Percentiles rank a stretch among this genome's conserved stretches.
Evolutionary conservation across 2,329 filamentous ascomycete genomes (phyloP).

Genomic region (Scedosporium minutisporum): DNA sequence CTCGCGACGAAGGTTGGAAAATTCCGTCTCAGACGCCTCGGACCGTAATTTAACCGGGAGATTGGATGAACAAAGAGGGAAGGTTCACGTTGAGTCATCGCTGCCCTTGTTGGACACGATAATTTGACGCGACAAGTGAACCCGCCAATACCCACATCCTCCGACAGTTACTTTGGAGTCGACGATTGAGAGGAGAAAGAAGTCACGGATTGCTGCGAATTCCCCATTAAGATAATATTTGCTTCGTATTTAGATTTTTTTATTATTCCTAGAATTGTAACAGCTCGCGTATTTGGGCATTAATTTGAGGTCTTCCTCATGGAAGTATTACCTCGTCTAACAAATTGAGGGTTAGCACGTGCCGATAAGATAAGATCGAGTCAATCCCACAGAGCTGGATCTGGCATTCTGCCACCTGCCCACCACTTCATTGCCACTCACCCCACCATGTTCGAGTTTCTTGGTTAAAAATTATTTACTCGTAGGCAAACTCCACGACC

Average conservation of each 20-base stretch:
- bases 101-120: too few relatives aligned
- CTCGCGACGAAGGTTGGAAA: neutral
- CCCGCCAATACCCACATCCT: too few relatives aligned
- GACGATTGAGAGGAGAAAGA: too few relatives aligned
- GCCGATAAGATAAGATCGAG: slow-evolving; percentile 3
- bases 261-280: too few relatives aligned
- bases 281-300: too few relatives aligned
- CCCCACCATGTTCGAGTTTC: slow-evolving; percentile 5
- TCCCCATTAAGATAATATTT: too few relatives aligned
- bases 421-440: slow-evolving; percentile 5
- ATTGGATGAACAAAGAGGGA: neutral
- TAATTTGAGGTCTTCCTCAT: too few relatives aligned
- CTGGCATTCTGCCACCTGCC: neutral
- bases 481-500: neutral
- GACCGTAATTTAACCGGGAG: neutral
- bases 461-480: slow-evolving; percentile 7
- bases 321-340: neutral
- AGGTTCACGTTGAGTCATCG: too few relatives aligned
- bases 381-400: neutral
- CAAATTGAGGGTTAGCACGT: neutral
- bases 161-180: too few relatives aligned
- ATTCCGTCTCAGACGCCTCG: neutral
- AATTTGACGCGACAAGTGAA: too few relatives aligned
- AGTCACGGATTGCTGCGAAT: too few relatives aligned
- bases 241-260: too few relatives aligned